Percentiles rank a stretch among this genome's conserved stretches.
Conservation (phyloP, 306 rosid species). For the Vigna mungo region DNA sequence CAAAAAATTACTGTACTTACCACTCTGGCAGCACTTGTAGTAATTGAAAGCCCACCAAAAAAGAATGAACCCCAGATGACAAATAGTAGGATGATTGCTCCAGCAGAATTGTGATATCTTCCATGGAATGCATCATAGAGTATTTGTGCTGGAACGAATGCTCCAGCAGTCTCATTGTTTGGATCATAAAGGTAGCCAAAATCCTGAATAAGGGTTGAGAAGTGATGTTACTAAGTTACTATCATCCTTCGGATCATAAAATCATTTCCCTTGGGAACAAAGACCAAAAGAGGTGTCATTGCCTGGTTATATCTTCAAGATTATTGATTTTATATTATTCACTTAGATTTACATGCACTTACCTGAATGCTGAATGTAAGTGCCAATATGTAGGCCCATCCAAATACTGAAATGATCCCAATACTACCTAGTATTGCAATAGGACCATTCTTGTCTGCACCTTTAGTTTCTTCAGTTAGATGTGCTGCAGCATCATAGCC, state of each 20-base stretch:
- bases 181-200: conserved; percentile 66
- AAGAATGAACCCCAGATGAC: conserved; percentile 90
- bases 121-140: conserved; percentile 89
- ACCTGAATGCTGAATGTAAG: conserved; percentile 95
- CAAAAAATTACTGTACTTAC: conserved; percentile 46
- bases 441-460: conserved; percentile 90
- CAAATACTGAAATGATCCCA: conserved; percentile 77
- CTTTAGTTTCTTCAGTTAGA: conserved; percentile 89
- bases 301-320: conserved; percentile 17
- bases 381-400: conserved; percentile 91
- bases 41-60: conserved; percentile 89
- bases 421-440: conserved; percentile 81
- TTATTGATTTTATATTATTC: not conserved
- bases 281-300: not conserved
- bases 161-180: conserved; percentile 81
- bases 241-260: conserved; percentile 20
- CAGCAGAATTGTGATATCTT: conserved; percentile 70
- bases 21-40: conserved; percentile 92
- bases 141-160: conserved; percentile 87
- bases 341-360: not conserved
- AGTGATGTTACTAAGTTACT: conserved; percentile 6
- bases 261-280: not conserved
- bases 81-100: conserved; percentile 71
- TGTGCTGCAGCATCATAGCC: conserved; percentile 98
- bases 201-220: conserved; percentile 57